Percentiles rank a stretch among this genome's conserved stretches.
Conservation (phyloP, 345 rosid species). For the Camelina laxa region DNA sequence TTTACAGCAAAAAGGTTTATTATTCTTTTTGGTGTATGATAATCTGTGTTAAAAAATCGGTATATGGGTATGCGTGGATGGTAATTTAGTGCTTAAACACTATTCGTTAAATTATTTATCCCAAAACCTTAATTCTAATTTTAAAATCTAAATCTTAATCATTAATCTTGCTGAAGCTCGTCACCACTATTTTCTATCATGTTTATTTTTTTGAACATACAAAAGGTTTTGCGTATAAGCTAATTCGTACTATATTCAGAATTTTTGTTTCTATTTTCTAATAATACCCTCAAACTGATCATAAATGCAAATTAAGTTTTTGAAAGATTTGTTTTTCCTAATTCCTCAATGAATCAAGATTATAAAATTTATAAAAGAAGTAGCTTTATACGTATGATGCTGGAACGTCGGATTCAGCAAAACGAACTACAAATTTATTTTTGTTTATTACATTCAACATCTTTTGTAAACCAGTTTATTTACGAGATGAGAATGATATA, state of each 20-base stretch:
- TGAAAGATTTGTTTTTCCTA: neutral
- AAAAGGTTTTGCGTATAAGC: neutral
- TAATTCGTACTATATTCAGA: neutral
- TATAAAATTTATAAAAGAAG: neutral
- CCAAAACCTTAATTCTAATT: neutral
- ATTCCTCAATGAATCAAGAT: neutral
- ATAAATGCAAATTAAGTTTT: neutral
- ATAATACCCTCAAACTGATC: neutral
- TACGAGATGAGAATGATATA: neutral
- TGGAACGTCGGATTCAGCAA: constrained; percentile 37
- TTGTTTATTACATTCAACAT: neutral
- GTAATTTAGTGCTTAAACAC: neutral
- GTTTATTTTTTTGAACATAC: neutral
- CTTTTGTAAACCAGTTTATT: neutral
- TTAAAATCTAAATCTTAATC: neutral
- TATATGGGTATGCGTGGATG: neutral
- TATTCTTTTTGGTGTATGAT: neutral
- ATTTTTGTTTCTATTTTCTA: neutral
- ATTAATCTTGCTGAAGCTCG: neutral
- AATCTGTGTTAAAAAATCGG: neutral
- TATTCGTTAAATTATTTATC: neutral
- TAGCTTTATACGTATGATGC: constrained; percentile 7
- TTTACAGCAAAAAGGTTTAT: no score
- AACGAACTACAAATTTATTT: constrained; percentile 1
- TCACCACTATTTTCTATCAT: neutral